Evolutionary conservation across 2,329 filamentous ascomycete genomes (phyloP).

Genomic region (Trichoderma oligosporum): DNA sequence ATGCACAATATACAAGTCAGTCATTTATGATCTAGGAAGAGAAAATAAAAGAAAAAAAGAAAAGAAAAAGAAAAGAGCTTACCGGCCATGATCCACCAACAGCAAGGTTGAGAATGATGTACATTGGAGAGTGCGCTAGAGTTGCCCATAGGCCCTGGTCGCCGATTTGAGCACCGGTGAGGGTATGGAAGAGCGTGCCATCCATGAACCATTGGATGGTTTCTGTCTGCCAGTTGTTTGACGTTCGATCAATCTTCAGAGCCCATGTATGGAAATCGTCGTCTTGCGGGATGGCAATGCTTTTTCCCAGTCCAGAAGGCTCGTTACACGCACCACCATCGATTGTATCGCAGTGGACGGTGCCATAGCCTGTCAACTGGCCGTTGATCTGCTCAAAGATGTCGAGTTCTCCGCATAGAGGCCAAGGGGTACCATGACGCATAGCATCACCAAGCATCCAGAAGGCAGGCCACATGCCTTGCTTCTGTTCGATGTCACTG

Average conservation of each 20-base stretch:
- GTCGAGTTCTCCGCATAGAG: conserved; percentile 49
- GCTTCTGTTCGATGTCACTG: conserved; percentile 34
- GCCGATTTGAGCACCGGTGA: conserved; percentile 41
- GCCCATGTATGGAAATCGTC: conserved; percentile 49
- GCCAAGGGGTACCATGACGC: conserved; percentile 45
- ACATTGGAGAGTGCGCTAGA: conserved; percentile 41
- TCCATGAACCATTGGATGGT: conserved; percentile 49
- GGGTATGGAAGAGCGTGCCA: conserved; percentile 40
- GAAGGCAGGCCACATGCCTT: conserved; percentile 53
- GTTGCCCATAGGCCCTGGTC: conserved; percentile 43
- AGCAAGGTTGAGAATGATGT: conserved; percentile 47
- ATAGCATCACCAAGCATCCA: conserved; percentile 49
- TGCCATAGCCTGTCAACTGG: conserved; percentile 43
- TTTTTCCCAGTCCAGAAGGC: conserved; percentile 38
- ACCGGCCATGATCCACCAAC: conserved; percentile 45
- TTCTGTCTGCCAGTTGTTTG: conserved; percentile 43
- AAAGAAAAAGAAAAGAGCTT: conserved; percentile 22
- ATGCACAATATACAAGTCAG: neutral
- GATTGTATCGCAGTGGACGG: conserved; percentile 44
- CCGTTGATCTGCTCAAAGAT: conserved; percentile 50
- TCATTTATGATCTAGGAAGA: neutral
- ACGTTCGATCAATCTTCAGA: conserved; percentile 44
- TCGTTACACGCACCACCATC: conserved; percentile 48
- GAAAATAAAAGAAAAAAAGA: neutral
- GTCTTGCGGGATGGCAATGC: conserved; percentile 38